Percentiles rank a stretch among this genome's conserved stretches.
phyloP scores from a whole-genome alignment of 2,329 filamentous ascomycete species.

The Thyridium curvatum region DNA sequence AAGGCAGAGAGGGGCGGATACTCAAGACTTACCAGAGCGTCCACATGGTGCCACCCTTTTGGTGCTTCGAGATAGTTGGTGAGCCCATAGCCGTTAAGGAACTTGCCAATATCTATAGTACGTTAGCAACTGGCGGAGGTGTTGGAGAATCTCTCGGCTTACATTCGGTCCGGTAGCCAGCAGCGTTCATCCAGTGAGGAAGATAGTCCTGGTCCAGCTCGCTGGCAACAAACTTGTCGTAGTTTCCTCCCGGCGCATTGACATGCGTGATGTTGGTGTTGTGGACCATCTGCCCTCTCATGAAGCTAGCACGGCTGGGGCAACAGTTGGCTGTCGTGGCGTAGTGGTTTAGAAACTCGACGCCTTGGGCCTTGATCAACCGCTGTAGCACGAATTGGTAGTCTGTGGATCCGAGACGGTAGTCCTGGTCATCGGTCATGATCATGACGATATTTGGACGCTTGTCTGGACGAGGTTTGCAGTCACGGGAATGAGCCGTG shows the following conservation, averaged over 20 bases:
- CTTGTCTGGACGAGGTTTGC: no score
- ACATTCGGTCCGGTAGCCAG: slow-evolving; percentile 37
- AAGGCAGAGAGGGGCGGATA: no score
- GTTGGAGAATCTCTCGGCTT: slow-evolving; percentile 7
- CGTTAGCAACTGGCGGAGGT: not conserved
- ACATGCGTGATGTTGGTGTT: slow-evolving; percentile 24
- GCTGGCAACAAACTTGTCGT: slow-evolving; percentile 34
- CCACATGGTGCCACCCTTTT: slow-evolving; percentile 18
- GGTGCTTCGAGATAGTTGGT: slow-evolving; percentile 27
- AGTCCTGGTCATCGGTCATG: slow-evolving; percentile 16
- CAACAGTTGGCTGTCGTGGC: slow-evolving; percentile 18
- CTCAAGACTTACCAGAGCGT: slow-evolving; percentile 9
- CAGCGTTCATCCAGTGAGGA: slow-evolving; percentile 34
- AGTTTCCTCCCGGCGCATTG: slow-evolving; percentile 27
- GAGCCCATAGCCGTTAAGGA: slow-evolving; percentile 35
- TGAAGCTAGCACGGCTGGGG: slow-evolving; percentile 15
- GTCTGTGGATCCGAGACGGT: slow-evolving; percentile 10
- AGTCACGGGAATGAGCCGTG: no score
- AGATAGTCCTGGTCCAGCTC: slow-evolving; percentile 35
- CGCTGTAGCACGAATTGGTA: slow-evolving; percentile 11
- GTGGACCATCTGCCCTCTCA: slow-evolving; percentile 16
- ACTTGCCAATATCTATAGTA: slow-evolving; percentile 25
- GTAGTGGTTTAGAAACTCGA: slow-evolving; percentile 17
- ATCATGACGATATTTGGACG: slow-evolving; percentile 17
- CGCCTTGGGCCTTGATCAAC: slow-evolving; percentile 12